phyloP scores from a whole-genome alignment of 176 grass and related monocot genomes.

The Oryza punctata region DNA sequence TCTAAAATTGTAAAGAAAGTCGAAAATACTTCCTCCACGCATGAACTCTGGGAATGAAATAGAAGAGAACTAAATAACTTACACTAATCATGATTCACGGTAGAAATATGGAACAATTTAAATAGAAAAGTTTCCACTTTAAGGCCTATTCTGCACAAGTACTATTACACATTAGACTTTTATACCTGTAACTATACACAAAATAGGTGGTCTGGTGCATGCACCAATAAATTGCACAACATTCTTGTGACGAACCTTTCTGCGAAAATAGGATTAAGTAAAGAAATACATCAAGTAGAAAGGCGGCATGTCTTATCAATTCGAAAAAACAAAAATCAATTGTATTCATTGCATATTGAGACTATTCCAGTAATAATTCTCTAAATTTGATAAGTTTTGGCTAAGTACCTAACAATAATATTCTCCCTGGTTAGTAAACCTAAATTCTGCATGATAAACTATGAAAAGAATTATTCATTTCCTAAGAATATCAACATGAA shows the following conservation, averaged over 20 bases:
- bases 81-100: slow-evolving; percentile 7
- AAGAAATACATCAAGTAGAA: slow-evolving; percentile 33
- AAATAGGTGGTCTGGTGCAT: slow-evolving; percentile 80
- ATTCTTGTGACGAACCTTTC: slow-evolving; percentile 98
- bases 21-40: slow-evolving; percentile 88
- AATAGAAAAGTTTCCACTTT: background rate
- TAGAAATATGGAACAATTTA: slow-evolving; percentile 1
- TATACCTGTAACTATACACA: slow-evolving; percentile 97
- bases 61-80: slow-evolving; percentile 26
- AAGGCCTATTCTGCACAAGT: background rate
- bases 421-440: background rate
- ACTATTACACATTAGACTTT: background rate
- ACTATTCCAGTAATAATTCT: slow-evolving; percentile 18
- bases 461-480: background rate
- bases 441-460: background rate
- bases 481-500: background rate
- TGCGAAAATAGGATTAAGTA: slow-evolving; percentile 47
- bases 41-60: slow-evolving; percentile 79
- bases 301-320: background rate
- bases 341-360: background rate
- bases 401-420: background rate
- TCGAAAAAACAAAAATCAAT: background rate
- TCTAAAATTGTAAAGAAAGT: slow-evolving; percentile 81
- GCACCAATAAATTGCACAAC: slow-evolving; percentile 98
- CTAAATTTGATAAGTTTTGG: background rate